Conservation (phyloP, 2,329 filamentous ascomycete genomes). For the Knufia petricola region DNA sequence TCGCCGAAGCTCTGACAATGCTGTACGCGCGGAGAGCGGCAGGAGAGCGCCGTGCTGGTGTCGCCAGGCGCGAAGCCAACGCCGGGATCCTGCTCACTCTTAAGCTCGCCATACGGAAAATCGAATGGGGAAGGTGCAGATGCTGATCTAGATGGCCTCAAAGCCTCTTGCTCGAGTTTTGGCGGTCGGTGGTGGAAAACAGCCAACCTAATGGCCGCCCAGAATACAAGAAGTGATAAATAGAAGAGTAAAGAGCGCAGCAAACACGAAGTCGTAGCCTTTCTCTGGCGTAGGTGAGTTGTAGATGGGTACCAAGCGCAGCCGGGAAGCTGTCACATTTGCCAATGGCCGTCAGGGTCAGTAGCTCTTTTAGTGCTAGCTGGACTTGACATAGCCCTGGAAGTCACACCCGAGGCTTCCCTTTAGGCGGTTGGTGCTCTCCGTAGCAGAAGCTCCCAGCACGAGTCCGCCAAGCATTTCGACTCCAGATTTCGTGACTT, state of each 20-base stretch:
- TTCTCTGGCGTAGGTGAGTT: not conserved
- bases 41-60: conserved; percentile 12
- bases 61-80: conserved; percentile 15
- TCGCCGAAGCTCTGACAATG: conserved; percentile 14
- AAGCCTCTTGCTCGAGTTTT: conserved; percentile 9
- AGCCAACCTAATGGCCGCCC: conserved; percentile 9
- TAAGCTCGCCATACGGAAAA: conserved; percentile 17
- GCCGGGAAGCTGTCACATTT: not conserved
- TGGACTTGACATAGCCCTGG: not conserved
- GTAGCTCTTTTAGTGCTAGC: conserved; percentile 7
- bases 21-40: conserved; percentile 16
- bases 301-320: not conserved
- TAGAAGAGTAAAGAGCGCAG: not conserved
- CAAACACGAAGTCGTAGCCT: not conserved
- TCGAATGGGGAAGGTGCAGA: not conserved
- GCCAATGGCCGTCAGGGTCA: not conserved
- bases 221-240: not conserved
- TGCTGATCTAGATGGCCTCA: conserved; percentile 8
- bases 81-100: conserved; percentile 19
- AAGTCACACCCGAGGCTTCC: conserved; percentile 1
- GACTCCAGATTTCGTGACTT: conserved; percentile 10
- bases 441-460: not conserved
- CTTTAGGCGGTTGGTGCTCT: not conserved
- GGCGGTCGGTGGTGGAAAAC: not conserved
- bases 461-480: conserved; percentile 4